Evolutionary conservation across 192 early-diverging fungal species (phyloP).

Genomic region (Jimgerdemannia flammicorona): DNA sequence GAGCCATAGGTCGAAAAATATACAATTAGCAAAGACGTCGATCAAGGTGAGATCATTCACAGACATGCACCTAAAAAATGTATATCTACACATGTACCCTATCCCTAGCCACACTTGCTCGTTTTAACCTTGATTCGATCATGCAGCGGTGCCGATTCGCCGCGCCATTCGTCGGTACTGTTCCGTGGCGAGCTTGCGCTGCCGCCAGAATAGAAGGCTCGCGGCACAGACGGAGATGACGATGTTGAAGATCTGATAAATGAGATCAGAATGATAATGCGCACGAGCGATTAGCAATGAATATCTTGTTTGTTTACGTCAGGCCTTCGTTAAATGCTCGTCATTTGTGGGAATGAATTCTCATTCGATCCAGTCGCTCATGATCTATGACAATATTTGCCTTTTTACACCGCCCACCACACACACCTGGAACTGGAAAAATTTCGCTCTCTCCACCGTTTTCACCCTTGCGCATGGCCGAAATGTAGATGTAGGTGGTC

Average conservation of each 20-base stretch:
- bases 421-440: constrained; percentile 27
- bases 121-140: neutral
- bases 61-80: too few species aligned
- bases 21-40: too few species aligned
- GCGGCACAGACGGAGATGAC: constrained; percentile 18
- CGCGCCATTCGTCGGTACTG: constrained; percentile 31
- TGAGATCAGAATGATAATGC: neutral
- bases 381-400: neutral
- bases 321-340: neutral
- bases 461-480: constrained; percentile 27
- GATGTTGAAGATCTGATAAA: constrained; percentile 20
- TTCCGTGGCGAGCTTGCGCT: constrained; percentile 26
- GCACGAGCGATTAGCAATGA: neutral
- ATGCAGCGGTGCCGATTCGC: constrained; percentile 18
- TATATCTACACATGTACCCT: too few species aligned
- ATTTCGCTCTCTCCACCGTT: constrained; percentile 15
- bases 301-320: too few species aligned
- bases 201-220: constrained; percentile 27
- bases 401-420: neutral
- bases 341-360: neutral
- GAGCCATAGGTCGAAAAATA: too few species aligned
- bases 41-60: too few species aligned
- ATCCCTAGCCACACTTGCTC: too few species aligned
- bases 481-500: constrained; percentile 15
- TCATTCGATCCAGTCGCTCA: neutral